Evolutionary conservation across 2,329 filamentous ascomycete species (phyloP).

Genomic region (Pleurostoma richardsiae): DNA sequence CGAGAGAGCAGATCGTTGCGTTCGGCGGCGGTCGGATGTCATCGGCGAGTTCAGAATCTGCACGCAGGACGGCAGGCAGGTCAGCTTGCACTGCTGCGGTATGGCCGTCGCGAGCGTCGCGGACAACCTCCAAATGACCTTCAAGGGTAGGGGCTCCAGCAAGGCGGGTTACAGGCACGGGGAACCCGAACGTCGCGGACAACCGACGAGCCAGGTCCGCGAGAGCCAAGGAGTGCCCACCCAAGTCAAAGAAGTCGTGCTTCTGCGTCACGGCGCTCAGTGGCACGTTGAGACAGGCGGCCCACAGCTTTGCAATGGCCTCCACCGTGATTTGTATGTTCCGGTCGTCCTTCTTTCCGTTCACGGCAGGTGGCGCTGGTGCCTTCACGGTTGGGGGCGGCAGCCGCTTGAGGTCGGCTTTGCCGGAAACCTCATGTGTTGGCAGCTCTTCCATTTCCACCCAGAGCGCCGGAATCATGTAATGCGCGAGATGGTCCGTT

Average conservation of each 20-base stretch:
- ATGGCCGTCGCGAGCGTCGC: conserved; percentile 65
- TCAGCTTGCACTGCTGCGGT: conserved; percentile 72
- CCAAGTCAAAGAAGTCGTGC: conserved; percentile 77
- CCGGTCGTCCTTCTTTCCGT: conserved; percentile 36
- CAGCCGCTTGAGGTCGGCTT: conserved; percentile 68
- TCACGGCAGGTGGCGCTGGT: conserved; percentile 35
- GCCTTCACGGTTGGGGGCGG: conserved; percentile 52
- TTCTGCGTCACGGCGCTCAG: conserved; percentile 58
- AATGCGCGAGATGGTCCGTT: conserved; percentile 65
- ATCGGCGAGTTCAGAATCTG: conserved; percentile 62
- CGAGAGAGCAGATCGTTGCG: conserved; percentile 51
- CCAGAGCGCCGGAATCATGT: conserved; percentile 80
- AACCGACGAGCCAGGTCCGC: conserved; percentile 70
- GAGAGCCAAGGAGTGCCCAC: conserved; percentile 73
- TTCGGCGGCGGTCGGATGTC: conserved; percentile 60
- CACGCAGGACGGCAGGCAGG: conserved; percentile 62
- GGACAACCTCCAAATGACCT: conserved; percentile 68
- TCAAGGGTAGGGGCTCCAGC: conserved; percentile 67
- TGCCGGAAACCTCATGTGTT: conserved; percentile 74
- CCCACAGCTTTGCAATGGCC: conserved; percentile 68
- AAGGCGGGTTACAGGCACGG: conserved; percentile 65
- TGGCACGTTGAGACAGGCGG: conserved; percentile 62
- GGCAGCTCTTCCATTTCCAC: conserved; percentile 66
- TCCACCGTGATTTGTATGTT: conserved; percentile 63
- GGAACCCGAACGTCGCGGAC: conserved; percentile 66